phyloP scores from a whole-genome alignment of 2,329 filamentous ascomycete species.

The Helicocarpus griseus region DNA sequence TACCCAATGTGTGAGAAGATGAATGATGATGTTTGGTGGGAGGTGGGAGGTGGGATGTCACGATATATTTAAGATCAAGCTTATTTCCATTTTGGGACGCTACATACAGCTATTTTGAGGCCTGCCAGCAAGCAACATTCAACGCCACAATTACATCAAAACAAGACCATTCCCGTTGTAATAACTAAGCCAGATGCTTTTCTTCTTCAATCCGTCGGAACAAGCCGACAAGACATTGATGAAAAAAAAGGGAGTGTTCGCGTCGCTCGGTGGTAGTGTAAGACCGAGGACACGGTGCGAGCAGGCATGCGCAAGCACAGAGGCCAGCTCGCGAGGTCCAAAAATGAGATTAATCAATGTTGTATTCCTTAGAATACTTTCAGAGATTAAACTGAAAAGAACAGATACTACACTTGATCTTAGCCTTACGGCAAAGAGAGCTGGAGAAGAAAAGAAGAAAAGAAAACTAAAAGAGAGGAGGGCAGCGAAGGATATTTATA shows the following conservation, averaged over 20 bases:
- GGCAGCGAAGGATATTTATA: conserved; percentile 24
- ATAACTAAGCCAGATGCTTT: conserved; percentile 8
- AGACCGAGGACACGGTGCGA: conserved; percentile 64
- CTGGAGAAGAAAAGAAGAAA: conserved; percentile 38
- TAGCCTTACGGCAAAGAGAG: conserved; percentile 54
- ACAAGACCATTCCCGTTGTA: background rate
- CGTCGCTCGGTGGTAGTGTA: conserved; percentile 65
- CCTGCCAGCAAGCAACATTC: too few relatives aligned
- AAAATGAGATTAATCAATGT: conserved; percentile 80
- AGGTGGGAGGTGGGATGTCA: background rate
- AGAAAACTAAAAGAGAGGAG: conserved; percentile 23
- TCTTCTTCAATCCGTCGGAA: conserved; percentile 50
- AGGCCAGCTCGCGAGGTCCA: conserved; percentile 45
- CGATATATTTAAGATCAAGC: background rate
- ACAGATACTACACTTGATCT: conserved; percentile 96
- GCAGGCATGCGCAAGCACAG: conserved; percentile 63
- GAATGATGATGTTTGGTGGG: conserved; percentile 6
- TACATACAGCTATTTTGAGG: too few relatives aligned
- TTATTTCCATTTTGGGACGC: background rate
- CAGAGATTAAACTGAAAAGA: conserved; percentile 97
- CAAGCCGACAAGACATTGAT: conserved; percentile 47
- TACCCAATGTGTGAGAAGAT: too few relatives aligned
- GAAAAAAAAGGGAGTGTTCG: conserved; percentile 51
- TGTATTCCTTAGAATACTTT: conserved; percentile 64
- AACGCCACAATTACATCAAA: background rate